These are phyloP conservation scores for Protomyces inundatus DNA, from an alignment of 1,139 yeast genomes.

Conservation along the genomic window DNA sequence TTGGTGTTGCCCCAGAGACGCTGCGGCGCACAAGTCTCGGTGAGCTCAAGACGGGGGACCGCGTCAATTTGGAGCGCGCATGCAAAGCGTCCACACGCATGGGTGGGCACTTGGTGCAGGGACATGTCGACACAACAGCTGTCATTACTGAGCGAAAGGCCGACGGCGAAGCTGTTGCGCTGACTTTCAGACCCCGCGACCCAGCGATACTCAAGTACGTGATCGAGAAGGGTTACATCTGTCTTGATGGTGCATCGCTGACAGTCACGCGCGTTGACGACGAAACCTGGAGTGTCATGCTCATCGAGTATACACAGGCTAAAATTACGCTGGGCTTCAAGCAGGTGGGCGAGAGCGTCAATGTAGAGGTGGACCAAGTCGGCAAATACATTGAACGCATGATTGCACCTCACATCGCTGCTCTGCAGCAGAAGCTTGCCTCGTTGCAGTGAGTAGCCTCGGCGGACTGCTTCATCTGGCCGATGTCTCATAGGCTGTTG, in stretches of 20 bases:
- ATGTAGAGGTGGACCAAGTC: constrained; percentile 88
- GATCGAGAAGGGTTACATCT: constrained; percentile 62
- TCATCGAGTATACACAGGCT: constrained; percentile 85
- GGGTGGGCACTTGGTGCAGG: constrained; percentile 97
- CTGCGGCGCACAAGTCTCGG: constrained; percentile 76
- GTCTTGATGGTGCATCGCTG: constrained; percentile 89
- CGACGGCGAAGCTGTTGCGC: constrained; percentile 76
- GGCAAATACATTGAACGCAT: constrained; percentile 91
- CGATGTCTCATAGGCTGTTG: not conserved
- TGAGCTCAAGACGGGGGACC: constrained; percentile 49
- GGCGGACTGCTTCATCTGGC: no score
- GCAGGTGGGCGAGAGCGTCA: constrained; percentile 59
- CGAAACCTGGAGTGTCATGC: constrained; percentile 69
- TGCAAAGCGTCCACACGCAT: constrained; percentile 73
- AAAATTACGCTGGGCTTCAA: constrained; percentile 63
- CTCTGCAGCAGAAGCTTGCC: constrained; percentile 16
- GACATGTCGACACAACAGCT: constrained; percentile 91
- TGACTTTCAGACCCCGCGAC: constrained; percentile 70
- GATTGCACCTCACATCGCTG: constrained; percentile 54
- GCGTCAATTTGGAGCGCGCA: constrained; percentile 87
- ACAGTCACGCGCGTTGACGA: constrained; percentile 57
- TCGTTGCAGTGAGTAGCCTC: not conserved
- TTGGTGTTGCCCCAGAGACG: constrained; percentile 92
- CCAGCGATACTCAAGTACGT: constrained; percentile 44
- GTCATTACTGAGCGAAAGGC: constrained; percentile 49